phyloP scores from a whole-genome alignment of 2,329 filamentous ascomycete species.

The Tolypocladium guangdongense region DNA sequence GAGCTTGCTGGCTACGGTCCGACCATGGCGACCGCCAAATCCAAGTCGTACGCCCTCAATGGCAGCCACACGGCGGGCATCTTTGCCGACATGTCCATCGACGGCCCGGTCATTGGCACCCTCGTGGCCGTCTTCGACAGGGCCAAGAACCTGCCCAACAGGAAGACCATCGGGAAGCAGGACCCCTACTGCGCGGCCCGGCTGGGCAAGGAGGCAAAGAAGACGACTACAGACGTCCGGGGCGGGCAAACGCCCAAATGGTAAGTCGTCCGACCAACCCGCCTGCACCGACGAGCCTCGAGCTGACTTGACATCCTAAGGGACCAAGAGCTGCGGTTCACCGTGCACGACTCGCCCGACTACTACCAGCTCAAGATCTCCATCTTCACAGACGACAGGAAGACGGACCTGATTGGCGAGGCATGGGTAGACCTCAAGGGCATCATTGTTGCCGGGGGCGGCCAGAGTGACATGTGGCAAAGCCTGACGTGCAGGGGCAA shows the following conservation, averaged over 20 bases:
- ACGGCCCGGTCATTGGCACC: constrained; percentile 88
- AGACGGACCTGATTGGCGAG: constrained; percentile 92
- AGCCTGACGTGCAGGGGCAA: constrained; percentile 78
- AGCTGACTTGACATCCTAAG: constrained; percentile 32
- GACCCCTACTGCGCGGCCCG: constrained; percentile 93
- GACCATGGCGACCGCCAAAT: constrained; percentile 37
- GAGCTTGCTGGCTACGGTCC: background rate
- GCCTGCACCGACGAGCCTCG: background rate
- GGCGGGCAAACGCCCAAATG: constrained; percentile 94
- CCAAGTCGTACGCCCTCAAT: constrained; percentile 45
- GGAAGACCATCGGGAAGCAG: constrained; percentile 96
- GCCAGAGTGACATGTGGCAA: constrained; percentile 93
- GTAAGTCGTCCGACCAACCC: constrained; percentile 36
- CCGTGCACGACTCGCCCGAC: constrained; percentile 89
- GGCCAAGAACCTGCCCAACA: constrained; percentile 92
- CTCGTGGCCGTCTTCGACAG: constrained; percentile 86
- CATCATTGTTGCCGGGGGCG: constrained; percentile 75
- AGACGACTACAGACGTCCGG: constrained; percentile 86
- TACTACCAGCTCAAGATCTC: constrained; percentile 94
- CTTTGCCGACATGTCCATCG: constrained; percentile 85
- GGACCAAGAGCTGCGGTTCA: constrained; percentile 96
- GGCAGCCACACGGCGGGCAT: constrained; percentile 80
- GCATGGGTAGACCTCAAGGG: constrained; percentile 75
- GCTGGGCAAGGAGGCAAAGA: constrained; percentile 92
- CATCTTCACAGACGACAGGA: constrained; percentile 97